Conservation (phyloP, 495 filamentous ascomycete species). For the Tuber indicum region DNA sequence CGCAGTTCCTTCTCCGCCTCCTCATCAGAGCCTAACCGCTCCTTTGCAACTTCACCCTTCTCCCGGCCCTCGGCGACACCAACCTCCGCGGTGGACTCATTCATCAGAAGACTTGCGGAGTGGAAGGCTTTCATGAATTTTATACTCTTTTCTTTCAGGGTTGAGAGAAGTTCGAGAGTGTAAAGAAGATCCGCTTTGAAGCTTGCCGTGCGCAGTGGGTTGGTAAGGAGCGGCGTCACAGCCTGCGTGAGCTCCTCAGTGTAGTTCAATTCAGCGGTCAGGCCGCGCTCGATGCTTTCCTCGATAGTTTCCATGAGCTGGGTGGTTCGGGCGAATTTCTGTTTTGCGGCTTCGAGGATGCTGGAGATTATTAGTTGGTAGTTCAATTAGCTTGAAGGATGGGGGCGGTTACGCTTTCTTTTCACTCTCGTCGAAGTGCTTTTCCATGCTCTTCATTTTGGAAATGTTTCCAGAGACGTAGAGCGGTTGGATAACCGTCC, state of each 20-base stretch:
- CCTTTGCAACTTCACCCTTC: constrained; percentile 26
- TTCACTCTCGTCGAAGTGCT: constrained; percentile 45
- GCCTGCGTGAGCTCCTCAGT: constrained; percentile 38
- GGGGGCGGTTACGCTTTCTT: constrained; percentile 35
- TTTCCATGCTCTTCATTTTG: constrained; percentile 45
- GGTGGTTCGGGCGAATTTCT: constrained; percentile 32
- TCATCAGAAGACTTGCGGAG: constrained; percentile 25
- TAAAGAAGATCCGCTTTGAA: constrained; percentile 30
- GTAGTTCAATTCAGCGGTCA: constrained; percentile 39
- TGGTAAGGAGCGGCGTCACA: constrained; percentile 28
- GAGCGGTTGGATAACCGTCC: constrained; percentile 44
- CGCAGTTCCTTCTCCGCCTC: constrained; percentile 39
- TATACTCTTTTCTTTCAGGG: constrained; percentile 27
- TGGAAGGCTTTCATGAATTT: constrained; percentile 42
- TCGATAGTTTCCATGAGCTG: constrained; percentile 39
- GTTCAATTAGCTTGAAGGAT: neutral
- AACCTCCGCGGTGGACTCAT: constrained; percentile 30
- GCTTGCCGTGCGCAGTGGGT: constrained; percentile 7
- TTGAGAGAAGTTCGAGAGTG: constrained; percentile 31
- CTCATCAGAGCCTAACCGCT: constrained; percentile 32
- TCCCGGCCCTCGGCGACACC: constrained; percentile 38
- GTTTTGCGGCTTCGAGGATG: constrained; percentile 17
- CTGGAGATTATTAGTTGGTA: constrained; percentile 18
- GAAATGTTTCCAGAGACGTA: constrained; percentile 41
- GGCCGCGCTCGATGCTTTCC: constrained; percentile 39